Evolutionary conservation across 306 rosid genomes (phyloP).

Genomic region (Comarum palustre): DNA sequence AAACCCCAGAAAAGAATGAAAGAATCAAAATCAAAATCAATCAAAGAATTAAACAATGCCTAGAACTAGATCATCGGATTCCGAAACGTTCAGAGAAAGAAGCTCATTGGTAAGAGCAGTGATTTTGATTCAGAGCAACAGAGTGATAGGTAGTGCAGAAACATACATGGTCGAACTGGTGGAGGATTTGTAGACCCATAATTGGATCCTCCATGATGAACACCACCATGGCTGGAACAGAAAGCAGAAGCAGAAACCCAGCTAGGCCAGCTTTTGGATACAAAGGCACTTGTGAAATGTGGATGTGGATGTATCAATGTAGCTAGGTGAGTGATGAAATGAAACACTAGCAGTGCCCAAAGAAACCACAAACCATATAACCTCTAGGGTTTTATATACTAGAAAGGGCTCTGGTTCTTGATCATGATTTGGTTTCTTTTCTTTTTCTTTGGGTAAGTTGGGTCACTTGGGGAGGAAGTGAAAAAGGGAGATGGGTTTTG

Average conservation of each 20-base stretch:
- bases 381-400: conserved; percentile 37
- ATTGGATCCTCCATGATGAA: conserved; percentile 43
- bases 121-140: conserved; percentile 30
- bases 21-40: conserved; percentile 41
- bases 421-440: conserved; percentile 31
- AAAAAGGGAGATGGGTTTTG: conserved; percentile 19
- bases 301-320: conserved; percentile 11
- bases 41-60: conserved; percentile 28
- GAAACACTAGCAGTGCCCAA: conserved; percentile 35
- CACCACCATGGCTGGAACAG: conserved; percentile 45
- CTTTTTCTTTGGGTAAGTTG: conserved; percentile 32
- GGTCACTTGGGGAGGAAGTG: conserved; percentile 26
- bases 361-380: conserved; percentile 45
- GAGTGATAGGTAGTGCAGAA: conserved; percentile 43
- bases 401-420: background rate
- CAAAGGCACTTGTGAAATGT: conserved; percentile 28
- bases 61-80: conserved; percentile 94
- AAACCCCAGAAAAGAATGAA: conserved; percentile 62
- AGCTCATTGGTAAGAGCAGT: conserved; percentile 44
- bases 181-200: conserved; percentile 49
- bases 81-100: conserved; percentile 59
- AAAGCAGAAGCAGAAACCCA: conserved; percentile 33
- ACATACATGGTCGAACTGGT: conserved; percentile 57
- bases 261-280: conserved; percentile 37
- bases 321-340: background rate